Base-by-base conservation (phyloP, 2,329 filamentous ascomycete species). In the Spiromastix sp. region DNA sequence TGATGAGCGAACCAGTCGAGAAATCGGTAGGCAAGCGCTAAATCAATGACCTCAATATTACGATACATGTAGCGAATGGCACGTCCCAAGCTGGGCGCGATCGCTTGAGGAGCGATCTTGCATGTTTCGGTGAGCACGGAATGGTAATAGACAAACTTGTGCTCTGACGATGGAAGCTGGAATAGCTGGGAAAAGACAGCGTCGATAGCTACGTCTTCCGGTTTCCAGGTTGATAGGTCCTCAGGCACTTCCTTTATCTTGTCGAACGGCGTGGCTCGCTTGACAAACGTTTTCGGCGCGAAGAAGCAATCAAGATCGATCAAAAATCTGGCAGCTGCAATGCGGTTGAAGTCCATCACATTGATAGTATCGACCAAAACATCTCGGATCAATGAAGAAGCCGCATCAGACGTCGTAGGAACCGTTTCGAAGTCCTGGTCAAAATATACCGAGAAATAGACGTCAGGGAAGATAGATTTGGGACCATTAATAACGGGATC, bases 1-100 rank as follows among this genome's bases (percentile, higher is more conserved):
- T 98, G 91, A 57, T 98, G 91, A 12, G 89, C 76, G 54, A 98
- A 98, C 91, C 91, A 98, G 57, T 96, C 89, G 54, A 94, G 70
- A 62, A 96, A 96, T 17, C 91, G 77, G 51, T 87, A 81, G 37
- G 70, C 73, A 28, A 98, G 66, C 60, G 96, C 87, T 31, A 95
- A 68, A 52, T 98, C 91, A 68, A 96, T 78, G 2, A 72, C 74
- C 40, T 85, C 79, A 7, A 84, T 68, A 55, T 81, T 86, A 43
- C 83, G 77, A 66, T 94, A 98, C 42, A 95, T 68, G 51, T 81
- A 93, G 36, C 91, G 77, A 49, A 98, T 98, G 7, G 89, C 91
- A 59, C 91, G 75, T 36, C 91, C 91, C 26, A 98, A 67, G 54
- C 84, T 93, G 1, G 91, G 91, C 2, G 91, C 91, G 48, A 98